Percentiles rank a stretch among this genome's conserved stretches.
phyloP scores from a whole-genome alignment of 164 flowering plant species.

The Chloranthus sessilifolius region DNA sequence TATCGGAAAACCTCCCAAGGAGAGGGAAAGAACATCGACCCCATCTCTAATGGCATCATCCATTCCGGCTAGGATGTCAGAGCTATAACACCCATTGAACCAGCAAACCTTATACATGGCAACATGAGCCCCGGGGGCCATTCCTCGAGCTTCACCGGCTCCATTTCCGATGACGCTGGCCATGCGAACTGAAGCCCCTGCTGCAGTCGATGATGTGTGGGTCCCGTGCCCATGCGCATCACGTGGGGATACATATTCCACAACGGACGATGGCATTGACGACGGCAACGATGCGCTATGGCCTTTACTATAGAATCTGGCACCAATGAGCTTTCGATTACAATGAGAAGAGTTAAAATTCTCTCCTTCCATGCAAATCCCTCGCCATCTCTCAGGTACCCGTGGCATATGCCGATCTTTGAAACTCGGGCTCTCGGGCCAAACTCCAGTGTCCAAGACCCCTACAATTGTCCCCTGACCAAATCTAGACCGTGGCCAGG shows the following conservation, averaged over 20 bases:
- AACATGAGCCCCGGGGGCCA: conserved; percentile 87
- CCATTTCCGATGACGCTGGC: conserved; percentile 78
- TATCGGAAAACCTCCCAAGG: conserved; percentile 79
- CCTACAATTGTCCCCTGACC: conserved; percentile 75
- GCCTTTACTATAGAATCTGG: conserved; percentile 68
- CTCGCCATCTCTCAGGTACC: conserved; percentile 69
- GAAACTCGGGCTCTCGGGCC: conserved; percentile 97
- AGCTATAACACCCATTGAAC: conserved; percentile 86
- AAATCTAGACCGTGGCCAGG: conserved; percentile 37
- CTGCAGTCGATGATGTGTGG: conserved; percentile 92
- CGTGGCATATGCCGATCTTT: conserved; percentile 60
- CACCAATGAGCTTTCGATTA: conserved; percentile 82
- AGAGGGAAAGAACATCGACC: conserved; percentile 82
- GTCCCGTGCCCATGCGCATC: conserved; percentile 92
- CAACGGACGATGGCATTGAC: conserved; percentile 6
- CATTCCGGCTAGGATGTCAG: conserved; percentile 89
- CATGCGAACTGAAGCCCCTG: conserved; percentile 51
- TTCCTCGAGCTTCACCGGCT: conserved; percentile 74
- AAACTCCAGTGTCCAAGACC: conserved; percentile 81
- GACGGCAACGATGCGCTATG: conserved; percentile 41
- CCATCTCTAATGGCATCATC: conserved; percentile 85
- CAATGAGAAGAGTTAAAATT: conserved; percentile 51
- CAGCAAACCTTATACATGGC: conserved; percentile 96
- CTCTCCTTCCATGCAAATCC: conserved; percentile 69
- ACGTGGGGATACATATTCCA: conserved; percentile 65